Conservation (phyloP, 768 basidiomycete genomes). For the Lactarius hatsudake region DNA sequence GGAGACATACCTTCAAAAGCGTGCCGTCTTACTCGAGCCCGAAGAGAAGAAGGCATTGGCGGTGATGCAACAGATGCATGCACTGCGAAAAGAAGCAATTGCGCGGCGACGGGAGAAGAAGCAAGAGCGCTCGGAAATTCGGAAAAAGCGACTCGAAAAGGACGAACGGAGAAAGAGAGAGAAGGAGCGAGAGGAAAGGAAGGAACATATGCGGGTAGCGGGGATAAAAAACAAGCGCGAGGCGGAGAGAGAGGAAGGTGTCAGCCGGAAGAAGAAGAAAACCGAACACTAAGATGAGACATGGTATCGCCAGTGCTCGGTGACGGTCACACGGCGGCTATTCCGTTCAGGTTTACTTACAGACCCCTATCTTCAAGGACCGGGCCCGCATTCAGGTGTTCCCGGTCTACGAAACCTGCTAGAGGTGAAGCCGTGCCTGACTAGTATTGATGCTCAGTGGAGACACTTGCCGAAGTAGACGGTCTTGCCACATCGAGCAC, state of each 20-base stretch:
- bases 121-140: conserved; percentile 64
- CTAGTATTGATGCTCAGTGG: background rate
- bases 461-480: background rate
- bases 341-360: background rate
- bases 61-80: conserved; percentile 89
- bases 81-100: conserved; percentile 87
- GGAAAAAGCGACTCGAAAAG: conserved; percentile 71
- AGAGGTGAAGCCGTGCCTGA: background rate
- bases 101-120: conserved; percentile 80
- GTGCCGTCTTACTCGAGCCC: conserved; percentile 92
- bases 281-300: conserved; percentile 28
- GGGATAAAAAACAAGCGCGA: conserved; percentile 74
- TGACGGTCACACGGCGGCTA: background rate
- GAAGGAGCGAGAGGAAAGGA: conserved; percentile 74
- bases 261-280: conserved; percentile 53
- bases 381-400: background rate
- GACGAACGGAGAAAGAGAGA: conserved; percentile 58
- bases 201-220: conserved; percentile 67
- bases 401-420: background rate
- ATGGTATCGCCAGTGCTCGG: background rate
- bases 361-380: background rate
- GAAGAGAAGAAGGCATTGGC: conserved; percentile 93
- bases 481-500: background rate
- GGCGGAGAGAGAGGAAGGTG: conserved; percentile 56
- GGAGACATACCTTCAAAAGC: conserved; percentile 88